Evolutionary conservation across 805 yeast genomes (phyloP).

Genomic region (Diddensiella transvaalensis): DNA sequence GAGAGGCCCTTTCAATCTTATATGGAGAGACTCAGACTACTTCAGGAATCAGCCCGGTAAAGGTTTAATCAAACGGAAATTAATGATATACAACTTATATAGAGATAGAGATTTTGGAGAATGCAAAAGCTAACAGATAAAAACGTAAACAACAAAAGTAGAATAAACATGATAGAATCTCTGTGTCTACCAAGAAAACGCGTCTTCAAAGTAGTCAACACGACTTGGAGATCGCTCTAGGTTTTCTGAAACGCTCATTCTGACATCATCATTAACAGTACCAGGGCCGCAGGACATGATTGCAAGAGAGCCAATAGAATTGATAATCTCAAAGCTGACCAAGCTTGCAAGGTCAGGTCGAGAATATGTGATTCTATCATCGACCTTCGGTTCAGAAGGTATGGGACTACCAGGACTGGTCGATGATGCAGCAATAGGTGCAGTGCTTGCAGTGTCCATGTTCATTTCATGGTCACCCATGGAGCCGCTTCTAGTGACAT

Average conservation of each 20-base stretch:
- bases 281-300: constrained; percentile 53
- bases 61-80: background rate
- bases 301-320: constrained; percentile 15
- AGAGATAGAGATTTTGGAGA: too few species aligned
- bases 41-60: constrained; percentile 3
- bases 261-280: constrained; percentile 51
- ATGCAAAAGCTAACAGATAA: too few species aligned
- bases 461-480: constrained; percentile 8
- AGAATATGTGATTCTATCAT: constrained; percentile 35
- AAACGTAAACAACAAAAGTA: background rate
- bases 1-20: constrained; percentile 43
- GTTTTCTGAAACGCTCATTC: constrained; percentile 44
- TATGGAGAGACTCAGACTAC: constrained; percentile 41
- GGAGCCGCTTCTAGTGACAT: constrained; percentile 14
- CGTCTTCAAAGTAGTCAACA: constrained; percentile 66
- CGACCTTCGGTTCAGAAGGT: background rate
- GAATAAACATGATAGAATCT: background rate
- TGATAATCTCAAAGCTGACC: constrained; percentile 45
- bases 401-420: background rate
- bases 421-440: background rate
- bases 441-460: background rate
- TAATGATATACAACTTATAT: too few species aligned
- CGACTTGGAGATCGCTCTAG: constrained; percentile 42
- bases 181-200: constrained; percentile 57
- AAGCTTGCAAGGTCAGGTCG: constrained; percentile 48